Evolutionary conservation across 192 early-diverging fungal species (phyloP), one percentile per base, ranked within the genome.

Genomic region (Pilaira anomala): DNA sequence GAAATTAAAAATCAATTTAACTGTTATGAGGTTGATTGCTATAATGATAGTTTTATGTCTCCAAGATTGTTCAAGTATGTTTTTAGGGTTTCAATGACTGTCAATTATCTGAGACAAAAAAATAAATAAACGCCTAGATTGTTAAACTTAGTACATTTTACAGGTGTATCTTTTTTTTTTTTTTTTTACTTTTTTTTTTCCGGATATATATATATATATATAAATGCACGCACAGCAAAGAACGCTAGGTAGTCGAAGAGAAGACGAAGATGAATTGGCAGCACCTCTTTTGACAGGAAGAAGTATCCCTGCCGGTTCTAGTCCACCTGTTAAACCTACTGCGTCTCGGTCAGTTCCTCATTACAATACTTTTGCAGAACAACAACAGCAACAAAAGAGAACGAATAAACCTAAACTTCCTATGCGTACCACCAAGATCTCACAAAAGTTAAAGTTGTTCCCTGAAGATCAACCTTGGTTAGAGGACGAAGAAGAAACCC

Each of bases 361-460:
- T 24, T 58, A 58, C 25, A 21, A 58, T 19, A 58, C 56, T 1
- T 58, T 58, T 58, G 40, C 29, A 2, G 36, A 21, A 55, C 18
- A 22, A 57, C 28, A 57, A 9, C 36, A 57, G 36, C 19, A 40
- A 18, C 11, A 25, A 46, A 46, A 14, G 44, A 46, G 44, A 19
- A 13, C 44, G 7, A 24, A 71, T 33, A 87, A 82, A 58, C 45
- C 76, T 29, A 85, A 87, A 76, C 82, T 85, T 28, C 88, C 89
- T 21, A 88, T 88, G 69, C 82, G 94, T 59, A 96, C 93, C 18
- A 92, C 94, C 44, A 96, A 96, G 72, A 91, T 85, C n/a, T 91
- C 92, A 40, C 91, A 93, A 70, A 96, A 96, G 78, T 76, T 96
- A 19, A 90, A 87, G n/a, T 75, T 96, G 19, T 88, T 96, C 46